These are phyloP conservation scores for Mycena vulgaris DNA, from an alignment of 768 basidiomycete genomes.

Conservation along the genomic window DNA sequence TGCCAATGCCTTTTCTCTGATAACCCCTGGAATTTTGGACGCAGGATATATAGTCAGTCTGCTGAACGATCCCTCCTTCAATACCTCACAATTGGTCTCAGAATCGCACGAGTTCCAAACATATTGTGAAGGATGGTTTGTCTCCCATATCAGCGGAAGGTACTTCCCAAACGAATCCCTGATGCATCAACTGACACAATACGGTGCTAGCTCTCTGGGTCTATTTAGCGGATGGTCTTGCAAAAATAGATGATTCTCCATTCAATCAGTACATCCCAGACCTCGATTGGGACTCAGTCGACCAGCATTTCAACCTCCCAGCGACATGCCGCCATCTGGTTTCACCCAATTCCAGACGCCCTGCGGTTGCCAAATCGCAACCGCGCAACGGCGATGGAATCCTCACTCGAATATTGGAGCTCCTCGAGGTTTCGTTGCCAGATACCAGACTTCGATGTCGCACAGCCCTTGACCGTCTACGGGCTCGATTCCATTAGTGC, in stretches of 20 bases:
- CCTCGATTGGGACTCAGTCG: conserved; percentile 9
- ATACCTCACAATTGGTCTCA: neutral
- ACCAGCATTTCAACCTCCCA: neutral
- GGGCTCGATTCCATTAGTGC: conserved; percentile 23
- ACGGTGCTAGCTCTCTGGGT: conserved; percentile 5
- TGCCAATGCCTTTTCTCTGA: conserved; percentile 25
- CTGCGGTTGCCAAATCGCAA: neutral
- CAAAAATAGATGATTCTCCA: conserved; percentile 2
- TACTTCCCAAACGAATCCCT: neutral
- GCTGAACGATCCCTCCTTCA: neutral
- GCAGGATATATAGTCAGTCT: conserved; percentile 16
- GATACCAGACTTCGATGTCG: conserved; percentile 8
- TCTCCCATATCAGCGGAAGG: conserved; percentile 2
- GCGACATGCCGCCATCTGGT: neutral
- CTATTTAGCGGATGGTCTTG: conserved; percentile 14
- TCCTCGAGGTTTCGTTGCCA: conserved; percentile 2
- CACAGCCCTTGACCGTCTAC: conserved; percentile 4
- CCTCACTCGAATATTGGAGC: neutral
- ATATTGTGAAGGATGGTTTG: neutral
- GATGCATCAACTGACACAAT: neutral
- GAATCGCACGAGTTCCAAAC: conserved; percentile 2
- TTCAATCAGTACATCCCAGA: conserved; percentile 27
- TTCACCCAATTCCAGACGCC: neutral
- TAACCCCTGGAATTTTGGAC: conserved; percentile 13
- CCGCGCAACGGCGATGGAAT: neutral